Percentiles rank a stretch among this genome's conserved stretches.
These are phyloP conservation scores for Elsinoe arachidis DNA, from an alignment of 2,329 filamentous ascomycete species.

Conservation along the genomic window DNA sequence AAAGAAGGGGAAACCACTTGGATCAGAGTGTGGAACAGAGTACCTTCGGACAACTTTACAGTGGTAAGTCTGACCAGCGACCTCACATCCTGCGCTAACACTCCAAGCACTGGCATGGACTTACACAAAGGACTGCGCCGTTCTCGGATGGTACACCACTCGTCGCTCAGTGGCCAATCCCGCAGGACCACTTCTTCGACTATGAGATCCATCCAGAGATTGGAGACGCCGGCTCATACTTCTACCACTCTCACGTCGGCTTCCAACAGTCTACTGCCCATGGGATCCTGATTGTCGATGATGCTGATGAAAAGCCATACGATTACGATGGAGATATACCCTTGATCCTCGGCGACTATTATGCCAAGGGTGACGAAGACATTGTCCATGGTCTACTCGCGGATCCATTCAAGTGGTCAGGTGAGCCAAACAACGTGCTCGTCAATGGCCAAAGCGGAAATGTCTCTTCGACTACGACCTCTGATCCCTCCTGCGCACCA, in stretches of 20 bases:
- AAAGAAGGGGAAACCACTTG: constrained; percentile 40
- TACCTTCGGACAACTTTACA: constrained; percentile 45
- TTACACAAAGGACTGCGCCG: constrained; percentile 50
- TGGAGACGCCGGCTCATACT: constrained; percentile 54
- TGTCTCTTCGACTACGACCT: background rate
- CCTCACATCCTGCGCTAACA: background rate
- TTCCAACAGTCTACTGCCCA: constrained; percentile 53
- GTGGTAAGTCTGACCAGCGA: constrained; percentile 35
- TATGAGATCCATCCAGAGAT: constrained; percentile 52
- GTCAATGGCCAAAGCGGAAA: constrained; percentile 45
- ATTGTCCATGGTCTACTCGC: constrained; percentile 45
- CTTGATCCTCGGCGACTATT: constrained; percentile 50
- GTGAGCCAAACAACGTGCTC: constrained; percentile 49
- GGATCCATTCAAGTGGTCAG: constrained; percentile 48
- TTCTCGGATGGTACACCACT: constrained; percentile 57
- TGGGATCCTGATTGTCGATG: constrained; percentile 51
- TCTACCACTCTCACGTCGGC: constrained; percentile 59
- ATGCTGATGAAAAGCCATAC: constrained; percentile 41
- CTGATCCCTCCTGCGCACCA: constrained; percentile 21
- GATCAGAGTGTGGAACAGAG: constrained; percentile 53
- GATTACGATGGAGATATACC: constrained; percentile 54
- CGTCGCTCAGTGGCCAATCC: constrained; percentile 55
- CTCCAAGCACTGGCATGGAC: constrained; percentile 57
- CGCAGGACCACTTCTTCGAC: constrained; percentile 54
- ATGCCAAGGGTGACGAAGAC: constrained; percentile 43